phyloP scores from a whole-genome alignment of 768 basidiomycete genomes.

The Pseudohyphozyma bogoriensis region DNA sequence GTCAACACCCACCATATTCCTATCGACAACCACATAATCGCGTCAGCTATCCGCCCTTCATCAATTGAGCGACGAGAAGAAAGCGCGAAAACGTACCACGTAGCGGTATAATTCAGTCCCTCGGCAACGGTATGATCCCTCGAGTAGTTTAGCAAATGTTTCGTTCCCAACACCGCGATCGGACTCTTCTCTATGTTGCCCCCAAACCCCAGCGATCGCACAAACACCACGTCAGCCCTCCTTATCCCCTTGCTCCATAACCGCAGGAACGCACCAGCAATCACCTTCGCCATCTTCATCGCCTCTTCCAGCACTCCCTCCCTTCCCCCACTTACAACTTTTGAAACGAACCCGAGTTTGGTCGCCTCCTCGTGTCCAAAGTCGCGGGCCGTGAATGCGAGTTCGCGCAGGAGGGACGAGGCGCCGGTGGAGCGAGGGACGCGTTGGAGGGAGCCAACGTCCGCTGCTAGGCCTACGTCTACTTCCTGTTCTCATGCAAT shows the following conservation, averaged over 20 bases:
- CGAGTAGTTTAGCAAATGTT: slow-evolving; percentile 65
- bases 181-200: slow-evolving; percentile 57
- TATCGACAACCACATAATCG: neutral
- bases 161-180: slow-evolving; percentile 64
- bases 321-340: slow-evolving; percentile 55
- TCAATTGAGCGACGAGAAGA: neutral
- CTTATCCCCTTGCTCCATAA: neutral
- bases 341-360: slow-evolving; percentile 62
- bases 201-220: no score
- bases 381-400: slow-evolving; percentile 62
- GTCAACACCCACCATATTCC: slow-evolving; percentile 18
- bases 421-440: slow-evolving; percentile 70
- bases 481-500: slow-evolving; percentile 68
- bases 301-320: slow-evolving; percentile 59
- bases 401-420: slow-evolving; percentile 58
- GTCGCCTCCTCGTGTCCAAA: slow-evolving; percentile 62
- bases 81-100: slow-evolving; percentile 5
- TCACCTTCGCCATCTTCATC: slow-evolving; percentile 53
- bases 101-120: slow-evolving; percentile 19
- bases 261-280: slow-evolving; percentile 42
- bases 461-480: slow-evolving; percentile 75
- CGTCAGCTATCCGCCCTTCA: no score
- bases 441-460: slow-evolving; percentile 74
- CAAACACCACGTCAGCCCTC: neutral
- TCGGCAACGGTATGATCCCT: slow-evolving; percentile 54